Evolutionary conservation across 2,329 filamentous ascomycete species (phyloP).

Genomic region (Microcyclospora pomicola): DNA sequence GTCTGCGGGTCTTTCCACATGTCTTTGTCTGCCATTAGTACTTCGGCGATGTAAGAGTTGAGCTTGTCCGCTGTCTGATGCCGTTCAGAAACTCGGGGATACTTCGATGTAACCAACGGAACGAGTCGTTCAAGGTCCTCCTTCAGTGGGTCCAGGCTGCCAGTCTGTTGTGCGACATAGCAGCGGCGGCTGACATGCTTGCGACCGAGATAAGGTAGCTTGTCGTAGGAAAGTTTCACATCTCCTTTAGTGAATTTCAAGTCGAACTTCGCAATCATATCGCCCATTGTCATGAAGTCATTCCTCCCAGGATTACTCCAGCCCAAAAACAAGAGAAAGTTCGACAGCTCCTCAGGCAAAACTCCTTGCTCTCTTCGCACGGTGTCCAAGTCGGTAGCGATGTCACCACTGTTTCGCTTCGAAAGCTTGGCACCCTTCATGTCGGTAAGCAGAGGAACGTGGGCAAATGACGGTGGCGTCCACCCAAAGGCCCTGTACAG

Average conservation of each 20-base stretch:
- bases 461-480: slow-evolving; percentile 34
- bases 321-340: slow-evolving; percentile 75
- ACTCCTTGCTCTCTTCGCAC: slow-evolving; percentile 44
- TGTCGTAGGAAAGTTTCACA: slow-evolving; percentile 66
- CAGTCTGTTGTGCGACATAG: slow-evolving; percentile 28
- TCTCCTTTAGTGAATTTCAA: slow-evolving; percentile 87
- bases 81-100: slow-evolving; percentile 1
- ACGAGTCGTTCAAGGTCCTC: slow-evolving; percentile 24
- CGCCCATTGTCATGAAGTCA: slow-evolving; percentile 58
- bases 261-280: slow-evolving; percentile 62
- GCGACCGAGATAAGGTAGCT: slow-evolving; percentile 67
- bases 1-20: slow-evolving; percentile 43
- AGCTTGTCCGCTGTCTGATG: slow-evolving; percentile 13
- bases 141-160: slow-evolving; percentile 20
- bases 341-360: slow-evolving; percentile 51
- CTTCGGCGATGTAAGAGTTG: slow-evolving; percentile 33
- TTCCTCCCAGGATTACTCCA: slow-evolving; percentile 58
- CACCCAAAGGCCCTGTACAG: slow-evolving; percentile 38
- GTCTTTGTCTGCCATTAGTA: slow-evolving; percentile 41
- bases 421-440: slow-evolving; percentile 44
- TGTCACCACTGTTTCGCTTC: slow-evolving; percentile 49
- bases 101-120: slow-evolving; percentile 11
- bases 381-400: slow-evolving; percentile 44
- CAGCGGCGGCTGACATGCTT: slow-evolving; percentile 46
- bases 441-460: slow-evolving; percentile 36